phyloP scores from a whole-genome alignment of 75 land plant genomes.

The Pseudotsuga menziesii region DNA sequence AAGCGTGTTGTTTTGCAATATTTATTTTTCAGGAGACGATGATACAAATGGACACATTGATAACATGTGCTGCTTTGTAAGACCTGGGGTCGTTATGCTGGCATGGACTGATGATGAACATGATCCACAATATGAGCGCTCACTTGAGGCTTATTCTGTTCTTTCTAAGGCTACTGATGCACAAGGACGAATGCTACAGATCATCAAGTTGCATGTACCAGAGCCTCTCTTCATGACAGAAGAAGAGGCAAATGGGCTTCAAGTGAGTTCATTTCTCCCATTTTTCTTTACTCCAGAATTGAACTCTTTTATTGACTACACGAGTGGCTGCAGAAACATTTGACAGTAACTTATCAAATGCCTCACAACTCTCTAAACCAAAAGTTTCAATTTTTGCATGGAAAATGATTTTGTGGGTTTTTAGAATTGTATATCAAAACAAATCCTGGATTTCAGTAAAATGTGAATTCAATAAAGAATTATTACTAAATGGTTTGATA shows the following conservation, averaged over 20 bases:
- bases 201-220: constrained; percentile 75
- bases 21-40: constrained; percentile 61
- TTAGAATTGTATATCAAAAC: neutral
- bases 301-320: neutral
- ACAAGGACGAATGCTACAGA: constrained; percentile 58
- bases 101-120: constrained; percentile 80
- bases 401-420: neutral
- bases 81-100: constrained; percentile 79
- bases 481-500: neutral
- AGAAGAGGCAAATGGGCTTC: constrained; percentile 72
- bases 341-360: neutral
- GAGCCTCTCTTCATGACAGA: constrained; percentile 76
- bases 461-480: neutral
- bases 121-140: constrained; percentile 81
- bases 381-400: neutral
- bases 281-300: neutral
- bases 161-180: constrained; percentile 79
- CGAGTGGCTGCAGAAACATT: neutral
- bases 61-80: constrained; percentile 93
- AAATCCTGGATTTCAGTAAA: neutral
- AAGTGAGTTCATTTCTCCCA: constrained; percentile 17
- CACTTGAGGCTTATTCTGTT: constrained; percentile 66
- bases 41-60: constrained; percentile 97
- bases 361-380: neutral
- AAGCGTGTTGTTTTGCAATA: neutral